Evolutionary conservation across 306 rosid genomes (phyloP).

Genomic region (Lablab purpureus): DNA sequence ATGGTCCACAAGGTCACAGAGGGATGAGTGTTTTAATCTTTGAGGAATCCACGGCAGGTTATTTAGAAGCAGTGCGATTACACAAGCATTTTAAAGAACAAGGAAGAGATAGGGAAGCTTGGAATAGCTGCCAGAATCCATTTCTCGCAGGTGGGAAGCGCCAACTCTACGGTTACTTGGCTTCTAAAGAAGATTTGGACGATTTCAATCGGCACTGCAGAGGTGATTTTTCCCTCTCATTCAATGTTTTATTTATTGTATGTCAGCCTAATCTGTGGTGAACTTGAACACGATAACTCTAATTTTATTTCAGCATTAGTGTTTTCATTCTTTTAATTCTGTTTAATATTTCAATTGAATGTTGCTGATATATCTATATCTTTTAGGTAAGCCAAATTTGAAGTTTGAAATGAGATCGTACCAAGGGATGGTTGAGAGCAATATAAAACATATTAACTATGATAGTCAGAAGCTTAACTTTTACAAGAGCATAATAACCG

Average conservation of each 20-base stretch:
- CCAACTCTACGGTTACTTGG: conserved; percentile 62
- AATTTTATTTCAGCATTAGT: neutral
- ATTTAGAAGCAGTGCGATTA: conserved; percentile 54
- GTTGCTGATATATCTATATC: conserved; percentile 10
- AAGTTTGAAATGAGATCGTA: conserved; percentile 60
- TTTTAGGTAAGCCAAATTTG: conserved; percentile 50
- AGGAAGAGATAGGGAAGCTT: conserved; percentile 56
- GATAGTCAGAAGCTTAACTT: conserved; percentile 51
- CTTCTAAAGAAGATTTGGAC: conserved; percentile 52
- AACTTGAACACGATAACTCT: conserved; percentile 14
- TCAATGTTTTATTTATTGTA: neutral
- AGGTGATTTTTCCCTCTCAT: conserved; percentile 33
- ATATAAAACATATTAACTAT: conserved; percentile 53
- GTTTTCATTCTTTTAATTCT: neutral
- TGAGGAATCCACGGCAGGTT: conserved; percentile 53
- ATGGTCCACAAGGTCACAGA: conserved; percentile 62
- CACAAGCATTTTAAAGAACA: conserved; percentile 61
- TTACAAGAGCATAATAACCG: conserved; percentile 49
- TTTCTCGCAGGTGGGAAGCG: conserved; percentile 55
- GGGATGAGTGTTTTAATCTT: conserved; percentile 58
- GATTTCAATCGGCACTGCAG: conserved; percentile 50
- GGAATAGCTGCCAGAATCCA: conserved; percentile 45
- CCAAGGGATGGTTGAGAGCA: conserved; percentile 59
- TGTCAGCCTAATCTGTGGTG: conserved; percentile 14
- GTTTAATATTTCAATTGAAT: conserved; percentile 10